phyloP scores from a whole-genome alignment of 179 eudicot genomes.

The Actinidia arguta region DNA sequence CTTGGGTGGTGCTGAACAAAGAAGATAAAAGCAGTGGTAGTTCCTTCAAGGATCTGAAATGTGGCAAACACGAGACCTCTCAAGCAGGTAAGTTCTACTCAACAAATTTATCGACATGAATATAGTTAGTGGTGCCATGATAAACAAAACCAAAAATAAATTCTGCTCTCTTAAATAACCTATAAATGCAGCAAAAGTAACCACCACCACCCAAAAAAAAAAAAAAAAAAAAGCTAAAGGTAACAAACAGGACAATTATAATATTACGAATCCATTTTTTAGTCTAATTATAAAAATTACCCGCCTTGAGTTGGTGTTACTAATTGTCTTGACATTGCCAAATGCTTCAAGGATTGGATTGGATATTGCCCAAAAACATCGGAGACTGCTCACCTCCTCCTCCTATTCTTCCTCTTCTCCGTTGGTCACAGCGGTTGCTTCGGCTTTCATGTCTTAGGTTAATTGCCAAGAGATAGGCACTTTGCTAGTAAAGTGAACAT shows the following conservation, averaged over 20 bases:
- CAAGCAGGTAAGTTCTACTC: slow-evolving; percentile 94
- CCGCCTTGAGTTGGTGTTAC: slow-evolving; percentile 95
- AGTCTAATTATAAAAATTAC: slow-evolving; percentile 18
- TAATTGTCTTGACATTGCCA: slow-evolving; percentile 96
- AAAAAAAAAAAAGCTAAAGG: background rate
- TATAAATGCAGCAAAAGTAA: slow-evolving; percentile 2
- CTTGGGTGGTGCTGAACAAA: slow-evolving; percentile 92
- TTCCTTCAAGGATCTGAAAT: slow-evolving; percentile 96
- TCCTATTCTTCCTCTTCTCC: no score
- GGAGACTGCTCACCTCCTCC: no score
- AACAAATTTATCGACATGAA: slow-evolving; percentile 97
- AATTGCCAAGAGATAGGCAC: no score
- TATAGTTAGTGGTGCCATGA: slow-evolving; percentile 28
- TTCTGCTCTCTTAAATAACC: slow-evolving; percentile 22
- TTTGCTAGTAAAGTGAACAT: no score
- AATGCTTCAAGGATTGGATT: slow-evolving; percentile 98
- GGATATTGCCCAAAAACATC: slow-evolving; percentile 25
- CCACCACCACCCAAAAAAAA: no score
- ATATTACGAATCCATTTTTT: background rate
- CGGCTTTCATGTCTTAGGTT: no score
- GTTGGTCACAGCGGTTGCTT: no score
- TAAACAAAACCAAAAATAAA: slow-evolving; percentile 23
- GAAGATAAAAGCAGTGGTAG: slow-evolving; percentile 95
- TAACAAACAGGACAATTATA: background rate
- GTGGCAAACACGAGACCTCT: slow-evolving; percentile 99